A percentile compares a stretch with the other conserved stretches of the same genome.
Evolutionary conservation across 257 asterid genomes (phyloP).

Genomic region (Plantago major): DNA sequence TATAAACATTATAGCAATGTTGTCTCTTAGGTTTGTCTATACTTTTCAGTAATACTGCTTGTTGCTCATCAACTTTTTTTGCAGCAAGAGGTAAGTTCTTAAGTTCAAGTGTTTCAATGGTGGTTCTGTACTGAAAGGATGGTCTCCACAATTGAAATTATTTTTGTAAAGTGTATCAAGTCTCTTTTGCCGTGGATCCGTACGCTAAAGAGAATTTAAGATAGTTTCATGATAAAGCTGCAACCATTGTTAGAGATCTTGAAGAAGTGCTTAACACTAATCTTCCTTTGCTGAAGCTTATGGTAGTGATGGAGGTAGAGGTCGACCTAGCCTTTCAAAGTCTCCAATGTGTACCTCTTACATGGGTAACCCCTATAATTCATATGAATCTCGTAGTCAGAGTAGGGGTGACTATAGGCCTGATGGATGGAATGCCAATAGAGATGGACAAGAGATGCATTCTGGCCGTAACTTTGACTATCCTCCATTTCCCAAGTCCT

Average conservation of each 20-base stretch:
- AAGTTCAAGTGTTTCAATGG: constrained; percentile 68
- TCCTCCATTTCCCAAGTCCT: constrained; percentile 49
- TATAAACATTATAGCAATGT: constrained; percentile 5
- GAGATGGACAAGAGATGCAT: constrained; percentile 53
- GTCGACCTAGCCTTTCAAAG: constrained; percentile 76
- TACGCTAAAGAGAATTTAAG: constrained; percentile 59
- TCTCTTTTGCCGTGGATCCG: constrained; percentile 61
- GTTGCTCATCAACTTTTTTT: constrained; percentile 39
- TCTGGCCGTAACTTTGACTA: constrained; percentile 44
- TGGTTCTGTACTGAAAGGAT: constrained; percentile 75
- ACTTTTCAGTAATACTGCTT: constrained; percentile 28
- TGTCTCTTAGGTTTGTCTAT: constrained; percentile 16
- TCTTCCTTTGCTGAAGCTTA: constrained; percentile 99
- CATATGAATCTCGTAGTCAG: constrained; percentile 66
- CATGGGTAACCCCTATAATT: constrained; percentile 44
- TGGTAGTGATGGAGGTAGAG: constrained; percentile 87
- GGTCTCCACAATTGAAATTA: constrained; percentile 45
- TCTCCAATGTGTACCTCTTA: constrained; percentile 67
- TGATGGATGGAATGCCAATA: constrained; percentile 67
- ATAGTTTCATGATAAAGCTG: constrained; percentile 81
- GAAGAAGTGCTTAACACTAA: constrained; percentile 73
- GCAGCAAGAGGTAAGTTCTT: constrained; percentile 99
- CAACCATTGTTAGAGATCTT: constrained; percentile 65
- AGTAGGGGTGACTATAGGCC: constrained; percentile 52
- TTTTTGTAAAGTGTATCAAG: constrained; percentile 62